Evolutionary conservation across 768 basidiomycete genomes (phyloP).

Genomic region (Podaxis pistillaris): DNA sequence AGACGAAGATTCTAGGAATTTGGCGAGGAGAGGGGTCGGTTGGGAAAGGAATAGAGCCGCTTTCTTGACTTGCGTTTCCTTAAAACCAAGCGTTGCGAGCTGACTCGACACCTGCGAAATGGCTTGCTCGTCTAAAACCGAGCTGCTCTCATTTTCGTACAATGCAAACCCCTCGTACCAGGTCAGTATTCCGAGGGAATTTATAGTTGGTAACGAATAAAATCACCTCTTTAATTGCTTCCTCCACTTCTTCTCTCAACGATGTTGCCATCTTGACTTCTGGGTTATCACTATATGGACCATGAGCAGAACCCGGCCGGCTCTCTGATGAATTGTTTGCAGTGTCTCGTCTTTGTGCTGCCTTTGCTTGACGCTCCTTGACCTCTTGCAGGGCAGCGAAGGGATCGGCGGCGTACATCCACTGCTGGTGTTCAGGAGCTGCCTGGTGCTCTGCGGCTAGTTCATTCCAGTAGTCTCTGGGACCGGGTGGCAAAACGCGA

Average conservation of each 20-base stretch:
- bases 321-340: neutral
- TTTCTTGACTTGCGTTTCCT: conserved; percentile 45
- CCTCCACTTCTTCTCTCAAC: conserved; percentile 80
- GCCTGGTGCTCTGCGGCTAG: conserved; percentile 69
- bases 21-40: conserved; percentile 57
- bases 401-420: conserved; percentile 90
- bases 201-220: neutral
- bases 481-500: conserved; percentile 75
- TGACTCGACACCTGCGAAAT: conserved; percentile 45
- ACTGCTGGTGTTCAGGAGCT: conserved; percentile 66
- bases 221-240: conserved; percentile 69
- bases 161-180: conserved; percentile 44
- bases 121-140: conserved; percentile 41
- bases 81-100: conserved; percentile 69
- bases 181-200: conserved; percentile 12
- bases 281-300: conserved; percentile 46
- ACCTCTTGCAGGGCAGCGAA: conserved; percentile 73
- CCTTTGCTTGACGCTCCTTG: conserved; percentile 61
- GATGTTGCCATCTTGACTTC: conserved; percentile 83
- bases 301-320: conserved; percentile 21
- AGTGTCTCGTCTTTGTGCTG: conserved; percentile 43
- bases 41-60: conserved; percentile 55
- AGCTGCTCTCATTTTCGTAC: conserved; percentile 34
- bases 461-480: conserved; percentile 85
- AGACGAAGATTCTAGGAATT: conserved; percentile 55